Base-by-base conservation (phyloP, 139 green algal species). In the Volvox africanus region DNA sequence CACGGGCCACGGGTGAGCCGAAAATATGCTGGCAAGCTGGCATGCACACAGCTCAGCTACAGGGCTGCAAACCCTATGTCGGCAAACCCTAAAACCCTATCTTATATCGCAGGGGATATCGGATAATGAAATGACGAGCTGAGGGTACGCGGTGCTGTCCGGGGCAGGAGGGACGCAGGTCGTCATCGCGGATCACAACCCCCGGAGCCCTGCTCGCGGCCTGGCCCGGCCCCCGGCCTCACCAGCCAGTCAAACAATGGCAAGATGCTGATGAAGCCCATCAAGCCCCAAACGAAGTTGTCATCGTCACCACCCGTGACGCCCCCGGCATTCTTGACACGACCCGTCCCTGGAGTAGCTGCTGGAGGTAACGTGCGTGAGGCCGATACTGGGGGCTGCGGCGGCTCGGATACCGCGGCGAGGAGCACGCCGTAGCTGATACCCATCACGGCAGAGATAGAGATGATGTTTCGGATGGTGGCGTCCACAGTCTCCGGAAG, bases 191-290 rank as follows among this genome's bases (percentile, higher is more conserved):
- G 44, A 55, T 55, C 44, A 55, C 44, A 9, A 5, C 44, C 44
- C 44, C 44, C 5, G 44, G 5, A 55, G 44, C 44, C 44, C 44
- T 14, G 44, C 44, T 55, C 44, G 9, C 44, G 9, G 44, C 44
- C 44, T 55, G 44, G 5, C 44, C 44, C 44, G 44, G 44, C 5
- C 44, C 44, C 44, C 44, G 44, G 5, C 65, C 87, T 44, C 55
- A 91, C 87, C 87, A 91, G 61, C 87, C 87, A 91, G 76, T 61
- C 21, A 61, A 91, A 91, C 11, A 91, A 61, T 22, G 87, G 87
- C 61, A 91, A 62, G 87, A 28, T 86, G 87, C 76, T 91, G 61
- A 91, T 85, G 76, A 86, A 86, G 75, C 87, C 87, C 87, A 91
- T 91, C 19, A 86, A 32, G 6, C 87, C 87, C 87, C 87, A 91